Evolutionary conservation across 495 filamentous ascomycete species (phyloP), one percentile per base, ranked within the genome.

Genomic region (Lasiosphaeris hirsuta): DNA sequence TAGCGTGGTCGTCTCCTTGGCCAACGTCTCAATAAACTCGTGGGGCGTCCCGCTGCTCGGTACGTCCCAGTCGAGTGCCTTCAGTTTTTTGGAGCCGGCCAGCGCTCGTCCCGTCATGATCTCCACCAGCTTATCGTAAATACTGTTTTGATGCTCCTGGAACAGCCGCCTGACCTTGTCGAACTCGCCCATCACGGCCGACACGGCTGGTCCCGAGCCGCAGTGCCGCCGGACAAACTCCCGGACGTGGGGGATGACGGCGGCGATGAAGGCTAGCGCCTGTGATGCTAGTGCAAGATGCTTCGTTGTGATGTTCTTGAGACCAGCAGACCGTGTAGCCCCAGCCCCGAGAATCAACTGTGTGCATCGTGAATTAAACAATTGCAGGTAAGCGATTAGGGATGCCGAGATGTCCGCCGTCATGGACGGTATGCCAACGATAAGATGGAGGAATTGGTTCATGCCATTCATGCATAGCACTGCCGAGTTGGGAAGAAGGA

Each of bases 241-340:
- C 2, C 94, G 84, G 17, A 97, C 82, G 67, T 97, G 92, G 0
- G 95, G 94, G 9, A 96, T 88, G 4, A 97, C 72, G 1, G 88
- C 84, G 23, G 89, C 87, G 39, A 97, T 86, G 65, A 99, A 96
- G 53, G 88, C 87, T 19, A 97, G 72, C 0, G 92, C 87, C 70
- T 97, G 95, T 1, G 89, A 92, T 8, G 95, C 92, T 30, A 97
- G 82, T 0, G 94, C 93, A 7, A 99, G 84, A 73, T 99, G 92
- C 63, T 92, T 94, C 0, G 94, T 95, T 1, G 90, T 97, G 64
- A 99, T 99, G 61, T 96, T 96, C 66, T 91, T 96, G 9, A 99
- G 74, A 0, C 94, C 94, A 4, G 92, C 95, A n/a, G 86, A 92
- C 23, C 83, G 77, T 1, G 90, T 97, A 1, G 94, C 94, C 1